Evolutionary conservation across 2,329 filamentous ascomycete genomes (phyloP).

Genomic region (Penicillium olsonii): DNA sequence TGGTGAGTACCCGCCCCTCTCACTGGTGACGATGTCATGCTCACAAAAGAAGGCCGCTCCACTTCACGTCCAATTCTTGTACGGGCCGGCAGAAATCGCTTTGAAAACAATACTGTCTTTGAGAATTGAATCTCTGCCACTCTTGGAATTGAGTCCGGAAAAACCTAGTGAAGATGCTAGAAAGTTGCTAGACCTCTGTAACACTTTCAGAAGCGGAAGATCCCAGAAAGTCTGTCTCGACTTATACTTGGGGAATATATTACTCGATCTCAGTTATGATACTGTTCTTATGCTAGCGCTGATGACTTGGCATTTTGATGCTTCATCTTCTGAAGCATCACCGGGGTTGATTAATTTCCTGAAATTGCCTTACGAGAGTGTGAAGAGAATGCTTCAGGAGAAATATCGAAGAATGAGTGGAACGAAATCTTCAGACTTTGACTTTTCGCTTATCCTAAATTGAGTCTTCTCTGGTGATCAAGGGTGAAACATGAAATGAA

Average conservation of each 20-base stretch:
- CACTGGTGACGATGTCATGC: background rate
- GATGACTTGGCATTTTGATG: conserved; percentile 2
- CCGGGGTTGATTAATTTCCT: background rate
- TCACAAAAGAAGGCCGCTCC: background rate
- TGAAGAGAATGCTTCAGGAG: background rate
- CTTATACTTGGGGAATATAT: background rate
- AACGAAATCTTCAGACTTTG: background rate
- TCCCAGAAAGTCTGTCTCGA: no score
- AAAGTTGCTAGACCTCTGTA: background rate
- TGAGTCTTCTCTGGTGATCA: background rate
- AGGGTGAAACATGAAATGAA: background rate
- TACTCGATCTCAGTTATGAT: background rate
- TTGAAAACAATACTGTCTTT: background rate
- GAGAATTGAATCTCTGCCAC: background rate
- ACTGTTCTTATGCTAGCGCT: background rate
- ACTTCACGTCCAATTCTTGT: background rate
- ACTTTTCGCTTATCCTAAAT: background rate
- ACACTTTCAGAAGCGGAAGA: no score
- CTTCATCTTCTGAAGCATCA: background rate
- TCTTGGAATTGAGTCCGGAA: background rate
- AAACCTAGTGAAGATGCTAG: background rate
- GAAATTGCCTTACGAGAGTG: background rate
- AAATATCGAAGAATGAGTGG: background rate
- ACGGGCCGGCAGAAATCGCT: background rate
- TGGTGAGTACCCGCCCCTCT: background rate